Conservation (phyloP, 805 yeast species). For the Naumovozyma castellii region DNA sequence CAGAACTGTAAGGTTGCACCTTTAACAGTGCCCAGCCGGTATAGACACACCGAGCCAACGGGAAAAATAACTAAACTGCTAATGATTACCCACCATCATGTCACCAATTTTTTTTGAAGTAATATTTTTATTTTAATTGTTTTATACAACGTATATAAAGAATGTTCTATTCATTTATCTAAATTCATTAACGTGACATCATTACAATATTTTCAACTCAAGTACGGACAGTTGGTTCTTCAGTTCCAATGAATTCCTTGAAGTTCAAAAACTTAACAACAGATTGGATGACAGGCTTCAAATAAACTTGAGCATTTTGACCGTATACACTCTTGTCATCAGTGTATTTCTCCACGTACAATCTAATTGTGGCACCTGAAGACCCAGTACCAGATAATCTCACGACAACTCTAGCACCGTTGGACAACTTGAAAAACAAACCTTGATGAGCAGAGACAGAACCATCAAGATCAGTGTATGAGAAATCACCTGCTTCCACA, state of each 20-base stretch:
- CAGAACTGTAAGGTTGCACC: too few species aligned
- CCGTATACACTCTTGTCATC: conserved; percentile 43
- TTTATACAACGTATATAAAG: too few species aligned
- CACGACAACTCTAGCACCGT: conserved; percentile 79
- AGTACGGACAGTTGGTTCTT: conserved; percentile 69
- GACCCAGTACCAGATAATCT: conserved; percentile 97
- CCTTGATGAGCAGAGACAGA: conserved; percentile 86
- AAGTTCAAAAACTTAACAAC: conserved; percentile 65
- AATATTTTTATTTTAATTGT: too few species aligned
- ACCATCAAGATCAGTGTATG: conserved; percentile 92
- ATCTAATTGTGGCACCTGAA: conserved; percentile 91
- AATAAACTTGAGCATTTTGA: conserved; percentile 55
- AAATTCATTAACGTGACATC: too few species aligned
- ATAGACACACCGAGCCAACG: too few species aligned
- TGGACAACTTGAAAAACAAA: conserved; percentile 66
- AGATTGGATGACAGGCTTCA: conserved; percentile 50
- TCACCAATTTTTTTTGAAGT: too few species aligned
- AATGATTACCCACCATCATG: too few species aligned
- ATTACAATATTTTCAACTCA: too few species aligned
- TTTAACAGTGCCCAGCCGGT: too few species aligned
- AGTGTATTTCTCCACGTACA: conserved; percentile 81
- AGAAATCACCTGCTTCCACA: conserved; percentile 76
- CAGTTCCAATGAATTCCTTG: conserved; percentile 67
- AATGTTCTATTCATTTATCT: too few species aligned
- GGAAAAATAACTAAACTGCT: too few species aligned